A percentile compares a stretch with the other conserved stretches of the same genome.
Conservation (phyloP, 352 stramenopile species). For the Phytopythium kandeliae region DNA sequence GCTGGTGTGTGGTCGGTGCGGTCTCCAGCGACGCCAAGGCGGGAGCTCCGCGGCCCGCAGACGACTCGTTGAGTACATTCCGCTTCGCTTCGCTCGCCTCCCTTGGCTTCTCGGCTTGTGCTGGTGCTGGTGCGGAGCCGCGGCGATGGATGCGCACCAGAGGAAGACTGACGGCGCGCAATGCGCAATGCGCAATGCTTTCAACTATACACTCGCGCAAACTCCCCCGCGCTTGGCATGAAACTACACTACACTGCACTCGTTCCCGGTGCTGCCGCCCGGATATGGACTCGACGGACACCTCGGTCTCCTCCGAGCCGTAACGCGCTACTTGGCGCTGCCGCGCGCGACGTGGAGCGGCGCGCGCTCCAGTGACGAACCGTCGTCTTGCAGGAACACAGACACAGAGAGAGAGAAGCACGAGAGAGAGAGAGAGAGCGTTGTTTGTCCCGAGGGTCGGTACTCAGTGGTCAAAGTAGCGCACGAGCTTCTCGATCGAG, state of each 20-base stretch:
- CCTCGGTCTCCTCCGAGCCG: too few species aligned
- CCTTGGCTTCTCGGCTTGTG: neutral
- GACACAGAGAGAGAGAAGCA: slow-evolving; percentile 1
- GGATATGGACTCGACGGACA: too few species aligned
- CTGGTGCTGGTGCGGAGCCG: too few species aligned
- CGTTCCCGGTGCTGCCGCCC: too few species aligned
- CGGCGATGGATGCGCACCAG: neutral
- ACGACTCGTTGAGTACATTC: slow-evolving; percentile 6
- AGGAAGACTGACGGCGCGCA: neutral
- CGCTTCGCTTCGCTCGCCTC: slow-evolving; percentile 3
- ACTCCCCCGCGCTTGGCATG: too few species aligned
- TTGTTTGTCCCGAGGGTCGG: slow-evolving; percentile 3
- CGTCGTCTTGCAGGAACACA: neutral
- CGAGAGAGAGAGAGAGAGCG: slow-evolving; percentile 1
- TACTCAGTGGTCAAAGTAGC: slow-evolving; percentile 60
- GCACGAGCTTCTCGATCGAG: slow-evolving; percentile 50
- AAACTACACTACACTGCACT: too few species aligned
- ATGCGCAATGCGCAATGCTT: neutral
- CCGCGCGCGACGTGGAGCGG: neutral
- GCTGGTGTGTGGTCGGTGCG: neutral
- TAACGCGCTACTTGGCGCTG: too few species aligned
- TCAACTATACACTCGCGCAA: neutral
- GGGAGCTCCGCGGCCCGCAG: neutral
- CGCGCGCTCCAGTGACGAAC: neutral
- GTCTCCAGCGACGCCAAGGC: neutral